Conservation (phyloP, 768 basidiomycete genomes). For the Naematelia encephala region DNA sequence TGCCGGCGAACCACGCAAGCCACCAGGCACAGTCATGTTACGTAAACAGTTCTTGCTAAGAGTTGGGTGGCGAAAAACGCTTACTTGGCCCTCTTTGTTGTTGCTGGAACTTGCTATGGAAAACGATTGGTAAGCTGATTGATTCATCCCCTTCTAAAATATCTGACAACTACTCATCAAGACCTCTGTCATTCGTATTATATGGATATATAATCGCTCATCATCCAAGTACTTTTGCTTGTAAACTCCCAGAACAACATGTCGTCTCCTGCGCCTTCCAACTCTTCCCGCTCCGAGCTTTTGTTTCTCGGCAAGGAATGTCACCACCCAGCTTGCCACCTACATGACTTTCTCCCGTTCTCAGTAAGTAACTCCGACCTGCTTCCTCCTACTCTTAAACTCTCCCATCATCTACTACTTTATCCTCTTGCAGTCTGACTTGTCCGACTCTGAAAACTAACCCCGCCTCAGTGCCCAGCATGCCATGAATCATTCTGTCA, state of each 20-base stretch:
- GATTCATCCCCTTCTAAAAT: no score
- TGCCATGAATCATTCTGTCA: conserved; percentile 48
- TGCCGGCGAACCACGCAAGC: not conserved
- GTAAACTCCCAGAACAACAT: not conserved
- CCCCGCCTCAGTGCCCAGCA: conserved; percentile 48
- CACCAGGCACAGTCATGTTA: not conserved
- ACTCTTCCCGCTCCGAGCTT: conserved; percentile 30
- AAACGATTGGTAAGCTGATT: not conserved
- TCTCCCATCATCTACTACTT: not conserved
- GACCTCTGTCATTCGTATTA: no score
- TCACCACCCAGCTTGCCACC: conserved; percentile 46
- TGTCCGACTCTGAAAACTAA: not conserved
- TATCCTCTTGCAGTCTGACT: not conserved
- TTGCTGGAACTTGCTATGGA: not conserved
- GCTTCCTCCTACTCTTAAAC: not conserved
- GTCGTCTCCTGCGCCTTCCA: conserved; percentile 1
- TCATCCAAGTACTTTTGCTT: not conserved
- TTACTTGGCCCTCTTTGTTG: not conserved
- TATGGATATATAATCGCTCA: no score
- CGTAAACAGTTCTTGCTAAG: not conserved
- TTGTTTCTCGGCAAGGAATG: conserved; percentile 49
- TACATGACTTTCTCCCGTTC: conserved; percentile 49
- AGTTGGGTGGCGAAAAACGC: not conserved
- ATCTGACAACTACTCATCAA: no score
- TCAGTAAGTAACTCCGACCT: conserved; percentile 25